Evolutionary conservation across 2,329 filamentous ascomycete species (phyloP).

Genomic region (Escovopsis weberi): DNA sequence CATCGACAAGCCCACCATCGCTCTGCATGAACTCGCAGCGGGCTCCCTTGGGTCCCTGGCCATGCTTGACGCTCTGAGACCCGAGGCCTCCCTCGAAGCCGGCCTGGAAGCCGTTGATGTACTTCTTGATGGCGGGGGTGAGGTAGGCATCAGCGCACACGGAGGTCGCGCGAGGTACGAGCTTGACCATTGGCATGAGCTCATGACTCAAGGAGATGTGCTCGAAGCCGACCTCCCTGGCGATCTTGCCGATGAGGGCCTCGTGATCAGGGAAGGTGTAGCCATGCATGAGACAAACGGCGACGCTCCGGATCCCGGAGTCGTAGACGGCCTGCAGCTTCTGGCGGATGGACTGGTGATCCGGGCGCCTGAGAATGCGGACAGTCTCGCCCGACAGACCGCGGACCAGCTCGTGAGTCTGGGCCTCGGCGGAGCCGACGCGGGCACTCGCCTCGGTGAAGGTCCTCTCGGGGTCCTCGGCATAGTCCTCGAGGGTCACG

Average conservation of each 20-base stretch:
- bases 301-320: constrained; percentile 61
- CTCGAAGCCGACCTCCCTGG: constrained; percentile 56
- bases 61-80: constrained; percentile 53
- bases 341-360: constrained; percentile 36
- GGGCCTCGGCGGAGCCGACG: constrained; percentile 31
- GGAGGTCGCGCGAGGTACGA: constrained; percentile 27
- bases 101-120: constrained; percentile 58
- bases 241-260: constrained; percentile 58
- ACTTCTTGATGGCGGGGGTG: constrained; percentile 27
- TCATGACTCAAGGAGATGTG: constrained; percentile 51
- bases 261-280: constrained; percentile 88
- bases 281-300: constrained; percentile 82
- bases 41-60: constrained; percentile 50
- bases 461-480: constrained; percentile 62
- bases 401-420: constrained; percentile 45
- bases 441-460: constrained; percentile 39
- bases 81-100: constrained; percentile 74
- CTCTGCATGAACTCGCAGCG: constrained; percentile 94
- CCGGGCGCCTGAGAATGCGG: constrained; percentile 46
- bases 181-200: constrained; percentile 30
- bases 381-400: constrained; percentile 58
- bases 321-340: constrained; percentile 50
- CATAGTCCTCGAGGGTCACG: constrained; percentile 83
- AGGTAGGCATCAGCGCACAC: constrained; percentile 30
- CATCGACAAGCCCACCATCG: constrained; percentile 59